phyloP scores from a whole-genome alignment of 75 land plant species.

The Isoetes taiwanensis region DNA sequence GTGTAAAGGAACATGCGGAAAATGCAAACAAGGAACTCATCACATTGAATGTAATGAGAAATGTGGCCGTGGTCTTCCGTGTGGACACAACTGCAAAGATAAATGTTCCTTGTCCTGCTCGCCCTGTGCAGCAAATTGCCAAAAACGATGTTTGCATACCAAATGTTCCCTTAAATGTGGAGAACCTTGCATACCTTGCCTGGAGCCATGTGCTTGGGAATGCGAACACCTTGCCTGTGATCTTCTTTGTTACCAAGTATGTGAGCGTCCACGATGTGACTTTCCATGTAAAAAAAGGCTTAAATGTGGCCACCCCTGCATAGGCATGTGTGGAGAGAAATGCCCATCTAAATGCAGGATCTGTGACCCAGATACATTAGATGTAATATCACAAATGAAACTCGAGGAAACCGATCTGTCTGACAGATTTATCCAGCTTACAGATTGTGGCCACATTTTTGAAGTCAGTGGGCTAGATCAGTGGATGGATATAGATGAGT shows the following conservation, averaged over 20 bases:
- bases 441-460: conserved; percentile 10
- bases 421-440: conserved; percentile 1
- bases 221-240: conserved; percentile 9
- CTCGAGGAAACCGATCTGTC: not conserved
- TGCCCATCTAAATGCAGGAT: conserved; percentile 10
- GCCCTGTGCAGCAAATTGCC: conserved; percentile 4
- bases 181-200: conserved; percentile 1
- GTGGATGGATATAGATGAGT: conserved; percentile 2
- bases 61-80: conserved; percentile 9
- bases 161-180: conserved; percentile 7
- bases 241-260: conserved; percentile 8
- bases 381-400: not conserved
- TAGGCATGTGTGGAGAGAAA: conserved; percentile 12
- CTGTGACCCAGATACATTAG: conserved; percentile 9
- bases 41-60: not conserved
- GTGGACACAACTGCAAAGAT: conserved; percentile 11
- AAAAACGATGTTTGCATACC: conserved; percentile 6
- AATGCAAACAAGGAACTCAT: not conserved
- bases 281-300: conserved; percentile 2
- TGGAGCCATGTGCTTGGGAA: conserved; percentile 7
- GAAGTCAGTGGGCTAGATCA: not conserved
- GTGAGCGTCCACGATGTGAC: conserved; percentile 10
- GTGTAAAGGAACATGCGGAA: conserved; percentile 11
- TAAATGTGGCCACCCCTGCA: conserved; percentile 12
- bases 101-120: conserved; percentile 1